phyloP scores from a whole-genome alignment of 345 rosid genomes.

The Sonneratia alba region DNA sequence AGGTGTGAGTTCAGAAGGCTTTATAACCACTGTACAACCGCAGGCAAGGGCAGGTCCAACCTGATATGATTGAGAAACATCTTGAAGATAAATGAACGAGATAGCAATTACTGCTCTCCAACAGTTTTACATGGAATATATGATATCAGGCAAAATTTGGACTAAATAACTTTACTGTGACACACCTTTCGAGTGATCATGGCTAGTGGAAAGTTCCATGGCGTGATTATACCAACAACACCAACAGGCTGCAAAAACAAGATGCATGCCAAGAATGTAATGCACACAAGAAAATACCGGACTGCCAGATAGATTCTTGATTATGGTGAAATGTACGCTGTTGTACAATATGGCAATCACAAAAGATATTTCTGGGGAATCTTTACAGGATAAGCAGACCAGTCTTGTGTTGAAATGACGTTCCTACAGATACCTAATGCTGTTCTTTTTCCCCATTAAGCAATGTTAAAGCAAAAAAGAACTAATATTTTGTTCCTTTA shows the following conservation, averaged over 20 bases:
- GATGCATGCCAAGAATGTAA: background rate
- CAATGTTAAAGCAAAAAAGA: no score
- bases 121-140: background rate
- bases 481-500: no score
- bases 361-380: background rate
- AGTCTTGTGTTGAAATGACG: background rate
- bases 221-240: constrained; percentile 89
- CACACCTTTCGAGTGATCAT: constrained; percentile 97
- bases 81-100: constrained; percentile 12
- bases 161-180: constrained; percentile 5
- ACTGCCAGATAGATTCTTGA: background rate
- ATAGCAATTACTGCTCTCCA: background rate
- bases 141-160: constrained; percentile 1
- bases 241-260: constrained; percentile 69
- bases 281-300: background rate
- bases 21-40: constrained; percentile 94
- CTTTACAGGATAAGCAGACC: background rate
- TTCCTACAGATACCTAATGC: background rate
- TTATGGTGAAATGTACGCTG: background rate
- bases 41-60: constrained; percentile 99
- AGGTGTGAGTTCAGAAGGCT: constrained; percentile 95
- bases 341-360: background rate
- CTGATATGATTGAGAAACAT: constrained; percentile 29
- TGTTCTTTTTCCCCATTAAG: background rate
- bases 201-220: constrained; percentile 98